Base-by-base conservation (phyloP, 2,329 filamentous ascomycete genomes). In the Verticillium klebahnii region DNA sequence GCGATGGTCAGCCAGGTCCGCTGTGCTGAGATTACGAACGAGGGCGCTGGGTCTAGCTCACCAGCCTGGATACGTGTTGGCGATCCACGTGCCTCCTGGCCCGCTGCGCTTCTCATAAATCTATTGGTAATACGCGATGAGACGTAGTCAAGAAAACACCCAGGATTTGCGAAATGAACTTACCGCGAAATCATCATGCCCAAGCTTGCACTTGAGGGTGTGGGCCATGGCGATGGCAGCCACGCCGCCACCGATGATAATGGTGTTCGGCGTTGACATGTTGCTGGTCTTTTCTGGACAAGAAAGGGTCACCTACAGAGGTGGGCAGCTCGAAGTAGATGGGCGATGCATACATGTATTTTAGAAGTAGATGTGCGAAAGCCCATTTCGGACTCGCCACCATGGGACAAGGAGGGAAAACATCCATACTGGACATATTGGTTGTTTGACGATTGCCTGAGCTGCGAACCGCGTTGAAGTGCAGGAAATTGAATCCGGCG, bases 211-310 rank as follows among this genome's bases (percentile, higher is more conserved):
- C 65, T 73, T 73, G 60, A 74, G 59, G n/a, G 59, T 68, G 62
- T 74, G 66, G 3, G 69, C 71, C 67, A 74, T 69, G 5, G 72
- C 67, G 58, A 74, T 74, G 25, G 72, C 73, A 5, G 70, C 67
- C 8, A 71, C 69, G 2, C 73, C 73, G 34, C 69, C 70, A 17
- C 73, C 72, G 40, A 75, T 70, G 37, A 75, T 69, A 58, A 75
- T 74, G 17, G 32, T 39, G 80, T 2, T 58, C n/a, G 57, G 36
- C 19, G 23, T 12, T 8, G 57, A 15, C 57, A 58, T 58, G 23
- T 6, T 34, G 9, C 19, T 23, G 19, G 3, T 50, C 8, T 9
- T 23, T 23, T n/a, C 8, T 23, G 1, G 45, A 12, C 45, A 23
- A 9, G n/a, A n/a, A 23, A 7, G 34, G 7, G 34, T 23, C n/a